Percentiles rank a stretch among this genome's conserved stretches.
Evolutionary conservation across 208 protist species (phyloP).

Genomic region (Leishmania major): DNA sequence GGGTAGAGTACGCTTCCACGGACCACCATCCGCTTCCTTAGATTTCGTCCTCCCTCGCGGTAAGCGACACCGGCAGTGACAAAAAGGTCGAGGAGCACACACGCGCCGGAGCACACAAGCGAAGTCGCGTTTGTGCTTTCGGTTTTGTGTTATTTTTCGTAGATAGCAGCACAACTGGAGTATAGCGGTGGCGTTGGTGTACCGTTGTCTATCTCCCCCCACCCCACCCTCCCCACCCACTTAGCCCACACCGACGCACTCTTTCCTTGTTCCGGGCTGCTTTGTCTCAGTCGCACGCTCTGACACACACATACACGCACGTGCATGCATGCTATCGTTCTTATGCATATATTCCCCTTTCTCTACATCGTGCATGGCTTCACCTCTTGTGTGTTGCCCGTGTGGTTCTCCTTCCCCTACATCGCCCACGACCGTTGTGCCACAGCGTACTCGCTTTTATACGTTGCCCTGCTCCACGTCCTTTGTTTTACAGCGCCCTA

Average conservation of each 20-base stretch:
- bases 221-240: too few relatives aligned
- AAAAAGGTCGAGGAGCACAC: not conserved
- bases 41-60: not conserved
- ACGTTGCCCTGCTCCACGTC: not conserved
- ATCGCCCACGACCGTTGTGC: not conserved
- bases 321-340: not conserved
- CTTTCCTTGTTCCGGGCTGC: too few relatives aligned
- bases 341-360: not conserved
- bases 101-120: not conserved
- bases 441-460: not conserved
- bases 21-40: not conserved
- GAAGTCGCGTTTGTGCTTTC: too few relatives aligned
- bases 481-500: not conserved
- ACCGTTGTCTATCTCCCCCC: too few relatives aligned
- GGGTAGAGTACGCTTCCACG: not conserved
- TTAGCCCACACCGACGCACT: too few relatives aligned
- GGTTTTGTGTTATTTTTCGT: too few relatives aligned
- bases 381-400: not conserved
- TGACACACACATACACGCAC: not conserved
- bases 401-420: not conserved
- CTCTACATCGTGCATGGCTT: not conserved
- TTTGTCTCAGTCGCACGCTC: too few relatives aligned
- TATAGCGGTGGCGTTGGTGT: too few relatives aligned
- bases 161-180: too few relatives aligned
- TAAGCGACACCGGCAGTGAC: not conserved